A percentile compares a stretch with the other conserved stretches of the same genome.
Conservation (phyloP, 495 filamentous ascomycete species). For the Neurospora sp. region DNA sequence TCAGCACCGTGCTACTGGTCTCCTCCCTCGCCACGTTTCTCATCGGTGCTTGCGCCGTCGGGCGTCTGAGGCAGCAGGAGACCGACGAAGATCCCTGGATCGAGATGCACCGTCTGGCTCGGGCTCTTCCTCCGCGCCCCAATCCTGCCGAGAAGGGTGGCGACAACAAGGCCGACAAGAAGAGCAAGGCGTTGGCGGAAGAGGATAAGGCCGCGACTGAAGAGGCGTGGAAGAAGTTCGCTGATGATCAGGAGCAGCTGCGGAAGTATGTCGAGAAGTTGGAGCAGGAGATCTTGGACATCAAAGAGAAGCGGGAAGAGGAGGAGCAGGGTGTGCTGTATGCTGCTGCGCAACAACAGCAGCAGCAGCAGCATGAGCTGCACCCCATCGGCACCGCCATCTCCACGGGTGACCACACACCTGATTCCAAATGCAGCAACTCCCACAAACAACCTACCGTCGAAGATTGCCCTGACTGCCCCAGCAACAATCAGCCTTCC, state of each 20-base stretch:
- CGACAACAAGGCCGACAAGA: neutral
- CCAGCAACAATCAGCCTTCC: neutral
- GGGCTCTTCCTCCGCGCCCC: slow-evolving; percentile 8
- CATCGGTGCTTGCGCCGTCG: neutral
- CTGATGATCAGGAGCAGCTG: slow-evolving; percentile 6
- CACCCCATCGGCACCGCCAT: neutral
- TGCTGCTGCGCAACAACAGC: neutral
- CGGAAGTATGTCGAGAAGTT: slow-evolving; percentile 13
- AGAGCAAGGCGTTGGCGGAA: neutral
- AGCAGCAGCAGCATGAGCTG: neutral
- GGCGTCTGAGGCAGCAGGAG: neutral
- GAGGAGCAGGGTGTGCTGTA: neutral
- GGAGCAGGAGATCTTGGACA: slow-evolving; percentile 8
- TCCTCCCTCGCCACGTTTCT: neutral
- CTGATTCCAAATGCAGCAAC: neutral
- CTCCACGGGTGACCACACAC: neutral
- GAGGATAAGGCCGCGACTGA: slow-evolving; percentile 1
- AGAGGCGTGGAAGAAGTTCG: slow-evolving; percentile 9
- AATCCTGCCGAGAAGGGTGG: neutral
- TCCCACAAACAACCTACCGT: neutral
- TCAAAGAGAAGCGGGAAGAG: slow-evolving; percentile 1
- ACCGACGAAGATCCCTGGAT: slow-evolving; percentile 11
- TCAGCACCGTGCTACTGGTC: slow-evolving; percentile 5
- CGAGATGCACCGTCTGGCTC: slow-evolving; percentile 9
- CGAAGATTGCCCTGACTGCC: neutral